These are phyloP conservation scores for Stachybotrys elegans DNA, from an alignment of 2,329 filamentous ascomycete species.

Conservation along the genomic window DNA sequence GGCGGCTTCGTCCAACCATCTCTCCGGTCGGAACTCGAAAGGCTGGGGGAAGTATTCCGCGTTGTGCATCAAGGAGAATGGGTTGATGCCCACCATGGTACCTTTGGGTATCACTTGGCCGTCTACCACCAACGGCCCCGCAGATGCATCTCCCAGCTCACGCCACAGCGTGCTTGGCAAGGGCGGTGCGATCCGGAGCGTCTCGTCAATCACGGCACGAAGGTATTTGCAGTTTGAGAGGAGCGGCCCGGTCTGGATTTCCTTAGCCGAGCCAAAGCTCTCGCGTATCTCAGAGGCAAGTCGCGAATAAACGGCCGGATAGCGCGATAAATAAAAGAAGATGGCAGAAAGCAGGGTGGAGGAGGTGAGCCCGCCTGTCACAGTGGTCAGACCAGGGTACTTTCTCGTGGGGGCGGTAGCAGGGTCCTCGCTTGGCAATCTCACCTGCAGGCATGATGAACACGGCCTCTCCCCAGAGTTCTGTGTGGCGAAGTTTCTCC, in stretches of 20 bases:
- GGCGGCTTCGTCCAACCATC: conserved; percentile 2
- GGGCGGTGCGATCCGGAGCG: conserved; percentile 5
- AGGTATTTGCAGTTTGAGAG: conserved; percentile 3
- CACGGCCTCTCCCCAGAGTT: neutral
- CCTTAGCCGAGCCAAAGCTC: neutral
- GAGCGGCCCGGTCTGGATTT: neutral
- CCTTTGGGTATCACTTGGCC: conserved; percentile 5
- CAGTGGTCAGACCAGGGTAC: neutral
- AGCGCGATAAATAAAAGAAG: conserved; percentile 6
- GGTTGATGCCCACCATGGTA: conserved; percentile 5
- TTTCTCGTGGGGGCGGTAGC: too few species aligned
- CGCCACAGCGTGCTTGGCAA: conserved; percentile 4
- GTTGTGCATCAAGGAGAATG: conserved; percentile 7
- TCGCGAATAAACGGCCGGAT: conserved; percentile 1
- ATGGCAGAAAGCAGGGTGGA: neutral
- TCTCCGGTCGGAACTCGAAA: conserved; percentile 7
- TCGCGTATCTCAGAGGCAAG: conserved; percentile 1
- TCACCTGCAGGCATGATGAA: neutral
- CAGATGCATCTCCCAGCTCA: conserved; percentile 3
- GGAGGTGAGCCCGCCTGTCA: neutral
- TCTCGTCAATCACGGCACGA: conserved; percentile 8
- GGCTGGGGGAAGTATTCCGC: conserved; percentile 7
- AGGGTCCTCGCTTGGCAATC: too few species aligned
- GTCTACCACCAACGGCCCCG: conserved; percentile 1
- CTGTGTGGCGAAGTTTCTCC: neutral